A percentile compares a stretch with the other conserved stretches of the same genome.
Evolutionary conservation across 768 basidiomycete genomes (phyloP).

Genomic region (Hysterangium stoloniferum): DNA sequence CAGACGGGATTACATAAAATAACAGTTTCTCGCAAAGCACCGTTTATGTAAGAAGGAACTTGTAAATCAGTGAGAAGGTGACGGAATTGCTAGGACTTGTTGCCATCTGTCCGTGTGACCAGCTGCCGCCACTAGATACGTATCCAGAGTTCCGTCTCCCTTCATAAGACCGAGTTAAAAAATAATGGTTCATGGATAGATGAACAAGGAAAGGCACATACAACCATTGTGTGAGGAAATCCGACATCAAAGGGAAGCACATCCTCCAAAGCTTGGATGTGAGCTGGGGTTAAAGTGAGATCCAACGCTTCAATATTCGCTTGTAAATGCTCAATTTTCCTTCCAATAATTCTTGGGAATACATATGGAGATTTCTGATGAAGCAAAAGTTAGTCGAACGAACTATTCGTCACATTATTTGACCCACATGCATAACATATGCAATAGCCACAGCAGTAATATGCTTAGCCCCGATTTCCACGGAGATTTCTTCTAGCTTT

Average conservation of each 20-base stretch:
- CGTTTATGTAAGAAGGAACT: too few relatives aligned
- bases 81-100: not conserved
- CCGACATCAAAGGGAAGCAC: slow-evolving; percentile 9
- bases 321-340: slow-evolving; percentile 3
- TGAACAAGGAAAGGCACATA: not conserved
- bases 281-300: slow-evolving; percentile 8
- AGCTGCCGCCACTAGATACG: not conserved
- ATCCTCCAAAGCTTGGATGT: slow-evolving; percentile 8
- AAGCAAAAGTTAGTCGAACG: not conserved
- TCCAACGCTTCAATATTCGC: slow-evolving; percentile 14
- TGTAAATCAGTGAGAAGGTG: too few relatives aligned
- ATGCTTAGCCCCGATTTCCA: slow-evolving; percentile 24
- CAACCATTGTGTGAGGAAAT: slow-evolving; percentile 12
- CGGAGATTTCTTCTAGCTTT: slow-evolving; percentile 33
- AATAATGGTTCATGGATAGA: not conserved
- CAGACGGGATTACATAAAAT: too few relatives aligned
- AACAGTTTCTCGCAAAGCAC: too few relatives aligned
- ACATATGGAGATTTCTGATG: slow-evolving; percentile 32
- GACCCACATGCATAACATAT: slow-evolving; percentile 8
- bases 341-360: slow-evolving; percentile 40
- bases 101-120: not conserved
- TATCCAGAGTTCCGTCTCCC: slow-evolving; percentile 4
- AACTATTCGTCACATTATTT: not conserved
- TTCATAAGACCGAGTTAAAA: not conserved
- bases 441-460: slow-evolving; percentile 9